Evolutionary conservation across 2,329 filamentous ascomycete species (phyloP).

Genomic region (Monilinia fructicola): DNA sequence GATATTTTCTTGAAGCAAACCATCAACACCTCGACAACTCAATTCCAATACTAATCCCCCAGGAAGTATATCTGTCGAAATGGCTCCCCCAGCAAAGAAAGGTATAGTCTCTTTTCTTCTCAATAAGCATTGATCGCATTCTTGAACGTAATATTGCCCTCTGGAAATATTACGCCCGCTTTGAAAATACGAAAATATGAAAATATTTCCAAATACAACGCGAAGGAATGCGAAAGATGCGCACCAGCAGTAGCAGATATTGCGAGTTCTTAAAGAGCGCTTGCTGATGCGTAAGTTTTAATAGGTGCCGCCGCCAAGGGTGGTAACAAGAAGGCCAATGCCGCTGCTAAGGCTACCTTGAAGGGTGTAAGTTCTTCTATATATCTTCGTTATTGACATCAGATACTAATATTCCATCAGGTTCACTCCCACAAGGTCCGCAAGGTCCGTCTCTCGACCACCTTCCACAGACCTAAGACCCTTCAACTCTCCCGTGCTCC

Average conservation of each 20-base stretch:
- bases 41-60: conserved; percentile 30
- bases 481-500: conserved; percentile 84
- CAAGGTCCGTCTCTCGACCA: conserved; percentile 90
- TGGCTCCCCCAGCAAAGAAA: conserved; percentile 41
- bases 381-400: conserved; percentile 44
- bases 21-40: conserved; percentile 27
- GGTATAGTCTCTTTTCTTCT: conserved; percentile 38
- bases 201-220: conserved; percentile 18
- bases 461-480: conserved; percentile 98
- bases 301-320: conserved; percentile 56
- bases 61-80: conserved; percentile 36
- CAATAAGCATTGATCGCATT: conserved; percentile 22
- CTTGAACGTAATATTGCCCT: conserved; percentile 27
- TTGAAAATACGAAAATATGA: conserved; percentile 26
- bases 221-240: conserved; percentile 32
- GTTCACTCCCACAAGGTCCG: conserved; percentile 79
- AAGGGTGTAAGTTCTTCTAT: conserved; percentile 74
- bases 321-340: conserved; percentile 81
- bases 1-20: conserved; percentile 15
- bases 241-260: conserved; percentile 68
- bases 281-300: conserved; percentile 64
- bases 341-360: conserved; percentile 93
- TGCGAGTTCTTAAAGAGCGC: conserved; percentile 72
- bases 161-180: conserved; percentile 26
- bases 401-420: conserved; percentile 45